Base-by-base conservation (phyloP, 257 asterid species). In the Datura wrightii region DNA sequence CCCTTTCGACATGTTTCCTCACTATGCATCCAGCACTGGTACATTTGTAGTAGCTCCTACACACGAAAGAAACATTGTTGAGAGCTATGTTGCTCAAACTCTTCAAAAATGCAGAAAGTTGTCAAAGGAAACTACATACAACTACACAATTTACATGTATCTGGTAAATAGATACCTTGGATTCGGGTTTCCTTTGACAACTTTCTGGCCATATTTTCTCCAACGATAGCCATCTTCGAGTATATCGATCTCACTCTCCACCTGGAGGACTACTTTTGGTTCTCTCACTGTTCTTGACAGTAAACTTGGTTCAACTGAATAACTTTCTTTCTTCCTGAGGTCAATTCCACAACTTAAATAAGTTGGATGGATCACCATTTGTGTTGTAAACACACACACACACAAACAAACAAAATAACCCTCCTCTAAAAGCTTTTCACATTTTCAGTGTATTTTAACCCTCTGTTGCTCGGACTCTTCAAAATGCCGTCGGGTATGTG, bases 21-120 rank as follows among this genome's bases (percentile, higher is more conserved):
- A 95, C 98, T 0, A 91, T 89, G 84, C 98, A 95, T 65, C 94
- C 93, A 0, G 93, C 93, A 31, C 92, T 90, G 0, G 98, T 95
- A 94, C 98, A 95, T 89, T 95, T 95, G 83, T 95, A 95, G 67
- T 95, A 95, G 90, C 98, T 95, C 90, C 98, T 94, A n/a, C 44
- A 62, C 34, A 14, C 0, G 34, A 78, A 78, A 34, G 48, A 44
- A 18, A 71, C 34, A 72, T 72, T 10, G 19, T 72, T 10, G 5
- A 50, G 15, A 24, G 81, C 2, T 16, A 46, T 18, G 54, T 8
- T 16, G 11, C 54, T 69, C 3, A 0, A 4, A 41, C 52, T 41
- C 79, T 41, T 41, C 11, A 19, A 72, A 69, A 10, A 15, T 0
- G 24, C 34, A 39, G 4, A 44, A 71, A 44, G 0, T 0, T 71